Evolutionary conservation across 2,329 filamentous ascomycete species (phyloP).

Genomic region (Fonsecaea multimorphosa): DNA sequence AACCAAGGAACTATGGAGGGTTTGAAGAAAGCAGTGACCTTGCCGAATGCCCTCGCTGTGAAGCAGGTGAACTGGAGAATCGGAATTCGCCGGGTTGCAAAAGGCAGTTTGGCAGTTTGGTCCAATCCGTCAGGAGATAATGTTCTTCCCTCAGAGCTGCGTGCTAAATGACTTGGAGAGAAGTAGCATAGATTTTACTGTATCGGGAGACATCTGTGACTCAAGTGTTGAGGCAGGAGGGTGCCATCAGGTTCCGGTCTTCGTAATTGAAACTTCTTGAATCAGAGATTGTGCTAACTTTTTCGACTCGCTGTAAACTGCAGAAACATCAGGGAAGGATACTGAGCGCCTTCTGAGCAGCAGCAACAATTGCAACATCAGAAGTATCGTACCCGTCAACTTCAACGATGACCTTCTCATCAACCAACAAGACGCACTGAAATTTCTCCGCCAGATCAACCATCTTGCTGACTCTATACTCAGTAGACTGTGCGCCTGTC

Average conservation of each 20-base stretch:
- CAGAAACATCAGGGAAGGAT: neutral
- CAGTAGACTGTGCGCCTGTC: neutral
- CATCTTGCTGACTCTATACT: neutral
- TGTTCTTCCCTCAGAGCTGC: slow-evolving; percentile 21
- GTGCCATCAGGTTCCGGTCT: neutral
- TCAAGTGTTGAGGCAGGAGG: neutral
- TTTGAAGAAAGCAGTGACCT: slow-evolving; percentile 43
- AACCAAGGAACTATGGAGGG: slow-evolving; percentile 43
- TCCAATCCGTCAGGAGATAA: slow-evolving; percentile 16
- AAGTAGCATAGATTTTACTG: neutral
- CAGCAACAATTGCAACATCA: neutral
- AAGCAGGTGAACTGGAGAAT: slow-evolving; percentile 25
- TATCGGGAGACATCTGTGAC: neutral
- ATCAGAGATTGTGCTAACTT: neutral
- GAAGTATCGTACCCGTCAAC: neutral
- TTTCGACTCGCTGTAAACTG: neutral
- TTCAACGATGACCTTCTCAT: neutral
- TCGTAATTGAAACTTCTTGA: neutral
- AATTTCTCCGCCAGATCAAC: neutral
- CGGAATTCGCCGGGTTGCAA: slow-evolving; percentile 42
- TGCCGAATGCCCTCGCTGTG: slow-evolving; percentile 36
- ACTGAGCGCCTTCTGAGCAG: neutral
- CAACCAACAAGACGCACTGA: neutral
- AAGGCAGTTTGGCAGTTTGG: slow-evolving; percentile 37
- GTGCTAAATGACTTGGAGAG: slow-evolving; percentile 19